A percentile compares a stretch with the other conserved stretches of the same genome.
These are phyloP conservation scores for Acacia concinna DNA, from an alignment of 331 rosid genomes.

Conservation along the genomic window DNA sequence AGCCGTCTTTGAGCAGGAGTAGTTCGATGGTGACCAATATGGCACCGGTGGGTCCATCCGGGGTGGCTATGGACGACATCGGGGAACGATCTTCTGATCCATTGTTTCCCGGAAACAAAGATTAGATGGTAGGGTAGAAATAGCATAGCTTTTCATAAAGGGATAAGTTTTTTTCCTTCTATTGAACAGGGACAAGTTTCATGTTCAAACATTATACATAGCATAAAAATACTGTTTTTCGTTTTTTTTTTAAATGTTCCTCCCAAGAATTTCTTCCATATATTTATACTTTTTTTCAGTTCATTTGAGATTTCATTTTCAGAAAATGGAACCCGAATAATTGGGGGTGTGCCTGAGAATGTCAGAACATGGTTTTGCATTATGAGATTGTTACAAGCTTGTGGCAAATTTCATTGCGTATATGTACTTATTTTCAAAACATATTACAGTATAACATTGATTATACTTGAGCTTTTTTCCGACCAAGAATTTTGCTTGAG, in stretches of 20 bases:
- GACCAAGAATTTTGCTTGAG: background rate
- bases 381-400: background rate
- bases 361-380: background rate
- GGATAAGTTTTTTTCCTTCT: background rate
- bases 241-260: no score
- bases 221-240: background rate
- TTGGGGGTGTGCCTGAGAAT: background rate
- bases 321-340: background rate
- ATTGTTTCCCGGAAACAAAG: background rate
- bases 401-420: background rate
- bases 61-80: slow-evolving; percentile 2
- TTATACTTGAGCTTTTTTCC: background rate
- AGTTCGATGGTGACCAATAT: slow-evolving; percentile 25
- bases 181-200: no score
- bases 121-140: background rate
- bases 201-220: background rate
- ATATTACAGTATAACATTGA: background rate
- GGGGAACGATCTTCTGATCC: slow-evolving; percentile 13
- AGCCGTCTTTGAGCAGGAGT: slow-evolving; percentile 36
- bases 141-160: background rate
- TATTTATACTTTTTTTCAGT: background rate
- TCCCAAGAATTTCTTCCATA: background rate
- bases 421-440: background rate
- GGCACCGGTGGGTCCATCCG: slow-evolving; percentile 20
- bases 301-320: background rate